Base-by-base conservation (phyloP, 208 protist species). In the Leishmania tropica region DNA sequence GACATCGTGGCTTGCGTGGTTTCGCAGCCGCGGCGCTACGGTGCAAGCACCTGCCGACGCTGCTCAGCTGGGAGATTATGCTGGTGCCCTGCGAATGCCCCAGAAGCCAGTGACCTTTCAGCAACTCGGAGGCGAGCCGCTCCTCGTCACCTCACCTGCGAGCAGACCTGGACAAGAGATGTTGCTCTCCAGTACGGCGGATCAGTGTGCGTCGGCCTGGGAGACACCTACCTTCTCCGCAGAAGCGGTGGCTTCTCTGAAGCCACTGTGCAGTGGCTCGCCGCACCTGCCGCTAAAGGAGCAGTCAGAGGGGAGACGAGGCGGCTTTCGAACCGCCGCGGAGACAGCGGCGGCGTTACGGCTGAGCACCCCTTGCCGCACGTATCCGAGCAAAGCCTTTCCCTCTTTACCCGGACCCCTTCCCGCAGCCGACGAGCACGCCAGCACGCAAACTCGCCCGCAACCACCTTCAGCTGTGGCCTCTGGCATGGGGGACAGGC, bases 281-380 rank as follows among this genome's bases (percentile, higher is more conserved):
- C 81, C 76, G 5, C 76, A 71, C 54, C 76, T 85, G 60, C 82
- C 82, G 28, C 47, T 85, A 53, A 40, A 71, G 47, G 82, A 85
- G 76, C 76, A 15, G n/a, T 24, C 64, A 11, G 76, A 70, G 48
- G 56, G 60, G 40, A 56, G 31, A 28, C 75, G 75, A 10, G 75
- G 35, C 56, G 53, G 37, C n/a, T 1, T 47, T 17, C 31, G 4
- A 42, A 15, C 51, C 2, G 8, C 51, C 7, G 24, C 13, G 31
- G 31, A 31, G 40, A 17, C 35, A 17, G 28, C 19, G 5, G 31
- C n/a, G 31, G 13, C 51, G 35, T 3, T 17, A 11, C 17, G 28
- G 70, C 24, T 3, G 42, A 45, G 70, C 45, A 6, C 24, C 70
- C 40, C 45, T 53, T 53, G 6, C 42, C 24, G 24, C 45, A n/a